Evolutionary conservation across 2,329 filamentous ascomycete species (phyloP), one percentile per base, ranked within the genome.

Genomic region (Lecanicillium sp.): DNA sequence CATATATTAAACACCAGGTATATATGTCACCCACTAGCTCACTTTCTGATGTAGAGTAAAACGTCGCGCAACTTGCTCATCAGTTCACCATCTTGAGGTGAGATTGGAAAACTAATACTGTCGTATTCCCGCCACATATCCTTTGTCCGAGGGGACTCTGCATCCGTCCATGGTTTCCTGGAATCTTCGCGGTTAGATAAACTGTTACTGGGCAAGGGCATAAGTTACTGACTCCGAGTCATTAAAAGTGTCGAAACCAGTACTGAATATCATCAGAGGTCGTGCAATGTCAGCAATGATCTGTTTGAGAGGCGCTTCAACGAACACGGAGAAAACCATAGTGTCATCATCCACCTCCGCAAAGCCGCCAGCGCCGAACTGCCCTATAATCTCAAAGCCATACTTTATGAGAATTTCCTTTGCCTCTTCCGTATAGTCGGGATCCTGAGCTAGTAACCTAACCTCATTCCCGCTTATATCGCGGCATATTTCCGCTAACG

Each of bases 221-320:
- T 13, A 19, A 0, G 5, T 12, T 4, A 29, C 37, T 15, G 27
- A 29, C 37, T 33, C 20, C 8, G 30, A 38, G 20, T 33, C 20
- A 14, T 33, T 33, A 33, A 33, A 38, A 30, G 19, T 25, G 13
- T 17, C 15, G 13, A 18, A 38, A 12, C 13, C 30, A 9, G 37
- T 28, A 13, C 14, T 28, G 7, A 33, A 7, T 11, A 47, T 45
- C 5, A 41, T 28, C 8, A 38, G 39, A 6, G 48, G 47, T 4
- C 40, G 40, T 4, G 49, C 43, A 32, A 50, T 40, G 8, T 51
- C 49, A 7, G 47, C 41, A 2, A 48, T 33, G 5, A 51, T 39
- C 13, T 51, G 49, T 35, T 46, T 47, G 13, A 51, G 35, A 2
- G 47, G 45, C 9, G 43, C 18, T 9, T 33, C 29, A 7, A 45